Evolutionary conservation across 2,329 filamentous ascomycete genomes (phyloP).

Genomic region (Hymenoscyphus scutula): DNA sequence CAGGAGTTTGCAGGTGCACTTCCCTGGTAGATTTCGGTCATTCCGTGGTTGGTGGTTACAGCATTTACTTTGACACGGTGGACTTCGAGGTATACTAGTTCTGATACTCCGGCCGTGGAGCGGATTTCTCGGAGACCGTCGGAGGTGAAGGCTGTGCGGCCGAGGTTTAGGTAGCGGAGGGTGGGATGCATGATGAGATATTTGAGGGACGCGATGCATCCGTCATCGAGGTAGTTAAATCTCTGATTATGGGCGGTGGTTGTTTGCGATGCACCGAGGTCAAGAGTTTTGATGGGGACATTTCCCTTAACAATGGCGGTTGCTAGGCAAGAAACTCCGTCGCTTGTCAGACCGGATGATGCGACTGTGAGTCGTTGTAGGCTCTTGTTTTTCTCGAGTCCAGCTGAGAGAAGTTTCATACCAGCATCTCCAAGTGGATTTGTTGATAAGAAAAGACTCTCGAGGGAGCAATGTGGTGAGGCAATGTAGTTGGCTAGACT

Average conservation of each 20-base stretch:
- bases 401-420: constrained; percentile 15
- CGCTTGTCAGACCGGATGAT: constrained; percentile 17
- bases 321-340: constrained; percentile 16
- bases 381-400: constrained; percentile 16
- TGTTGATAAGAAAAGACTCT: constrained; percentile 22
- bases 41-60: background rate
- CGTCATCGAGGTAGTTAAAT: constrained; percentile 20
- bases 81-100: constrained; percentile 14
- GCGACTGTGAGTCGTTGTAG: constrained; percentile 14
- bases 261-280: constrained; percentile 17
- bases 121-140: constrained; percentile 13
- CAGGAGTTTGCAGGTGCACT: constrained; percentile 11
- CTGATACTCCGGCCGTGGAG: constrained; percentile 11
- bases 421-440: constrained; percentile 21
- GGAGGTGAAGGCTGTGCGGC: constrained; percentile 13
- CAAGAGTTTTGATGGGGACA: constrained; percentile 10
- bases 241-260: constrained; percentile 17
- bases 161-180: constrained; percentile 18
- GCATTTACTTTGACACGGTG: constrained; percentile 10
- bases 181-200: constrained; percentile 8
- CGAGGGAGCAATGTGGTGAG: constrained; percentile 18
- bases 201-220: constrained; percentile 14
- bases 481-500: constrained; percentile 20
- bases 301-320: constrained; percentile 8
- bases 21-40: constrained; percentile 12